Percentiles rank a stretch among this genome's conserved stretches.
Evolutionary conservation across 805 yeast species (phyloP).

Genomic region (Candida boidinii): DNA sequence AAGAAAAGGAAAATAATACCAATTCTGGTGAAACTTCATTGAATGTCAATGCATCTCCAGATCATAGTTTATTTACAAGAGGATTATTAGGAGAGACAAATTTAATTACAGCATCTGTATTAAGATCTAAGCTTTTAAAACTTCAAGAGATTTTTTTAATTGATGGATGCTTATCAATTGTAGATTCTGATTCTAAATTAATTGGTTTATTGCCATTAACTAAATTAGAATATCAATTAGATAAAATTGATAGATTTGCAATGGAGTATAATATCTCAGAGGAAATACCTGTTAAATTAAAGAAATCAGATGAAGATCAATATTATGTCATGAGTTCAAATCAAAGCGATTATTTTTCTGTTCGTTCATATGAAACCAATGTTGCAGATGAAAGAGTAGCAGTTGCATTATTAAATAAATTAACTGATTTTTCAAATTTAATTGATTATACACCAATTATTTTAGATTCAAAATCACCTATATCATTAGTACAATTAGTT

Average conservation of each 20-base stretch:
- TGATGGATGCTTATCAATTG: slow-evolving; percentile 46
- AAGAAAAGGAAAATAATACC: too few relatives aligned
- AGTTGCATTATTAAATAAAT: slow-evolving; percentile 11
- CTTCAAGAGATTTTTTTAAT: slow-evolving; percentile 34
- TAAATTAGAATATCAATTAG: slow-evolving; percentile 43
- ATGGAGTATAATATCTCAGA: slow-evolving; percentile 18
- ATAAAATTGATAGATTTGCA: slow-evolving; percentile 27
- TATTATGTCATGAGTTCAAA: not conserved
- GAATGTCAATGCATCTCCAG: slow-evolving; percentile 29
- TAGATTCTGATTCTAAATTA: slow-evolving; percentile 17
- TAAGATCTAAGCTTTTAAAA: slow-evolving; percentile 26
- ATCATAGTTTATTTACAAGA: too few relatives aligned
- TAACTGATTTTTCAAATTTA: slow-evolving; percentile 31
- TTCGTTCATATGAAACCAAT: slow-evolving; percentile 1
- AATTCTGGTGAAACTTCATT: too few relatives aligned
- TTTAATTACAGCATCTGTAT: slow-evolving; percentile 22
- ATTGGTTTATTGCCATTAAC: slow-evolving; percentile 43
- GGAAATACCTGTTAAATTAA: slow-evolving; percentile 23
- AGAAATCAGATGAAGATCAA: too few relatives aligned
- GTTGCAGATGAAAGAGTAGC: slow-evolving; percentile 1
- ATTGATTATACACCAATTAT: slow-evolving; percentile 40
- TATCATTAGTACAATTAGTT: slow-evolving; percentile 40
- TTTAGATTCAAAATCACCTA: slow-evolving; percentile 37
- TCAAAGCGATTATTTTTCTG: slow-evolving; percentile 2
- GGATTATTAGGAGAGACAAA: too few relatives aligned